Conservation (phyloP, 2,329 filamentous ascomycete genomes). For the Ceratocystis destructans region DNA sequence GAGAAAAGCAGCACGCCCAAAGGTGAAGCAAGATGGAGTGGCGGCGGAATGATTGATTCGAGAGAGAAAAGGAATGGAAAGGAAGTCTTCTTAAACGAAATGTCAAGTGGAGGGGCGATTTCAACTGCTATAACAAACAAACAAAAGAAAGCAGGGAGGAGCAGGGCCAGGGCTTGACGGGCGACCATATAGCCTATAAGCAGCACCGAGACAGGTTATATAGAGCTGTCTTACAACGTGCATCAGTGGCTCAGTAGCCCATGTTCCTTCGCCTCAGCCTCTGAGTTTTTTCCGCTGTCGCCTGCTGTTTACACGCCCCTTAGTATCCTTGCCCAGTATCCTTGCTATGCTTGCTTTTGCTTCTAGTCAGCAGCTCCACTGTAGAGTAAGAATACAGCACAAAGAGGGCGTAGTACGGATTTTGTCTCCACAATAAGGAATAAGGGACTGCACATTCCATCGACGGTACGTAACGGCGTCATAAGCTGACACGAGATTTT, state of each 20-base stretch:
- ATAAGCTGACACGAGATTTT: constrained; percentile 7
- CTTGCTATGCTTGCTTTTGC: too few relatives aligned
- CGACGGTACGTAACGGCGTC: constrained; percentile 3
- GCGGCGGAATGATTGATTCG: background rate
- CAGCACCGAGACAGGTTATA: background rate
- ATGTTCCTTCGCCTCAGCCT: background rate
- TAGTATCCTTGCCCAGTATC: background rate
- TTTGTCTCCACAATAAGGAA: constrained; percentile 1
- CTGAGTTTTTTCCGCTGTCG: background rate
- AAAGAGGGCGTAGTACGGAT: background rate
- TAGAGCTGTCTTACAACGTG: background rate
- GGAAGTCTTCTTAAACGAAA: constrained; percentile 1
- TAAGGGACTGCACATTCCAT: background rate
- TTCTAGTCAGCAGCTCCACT: too few relatives aligned
- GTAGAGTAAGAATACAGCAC: background rate
- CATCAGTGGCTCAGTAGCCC: background rate
- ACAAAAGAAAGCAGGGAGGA: background rate
- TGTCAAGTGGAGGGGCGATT: background rate
- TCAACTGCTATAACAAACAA: background rate
- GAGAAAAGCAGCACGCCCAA: background rate
- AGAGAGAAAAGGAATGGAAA: background rate
- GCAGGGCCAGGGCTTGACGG: background rate
- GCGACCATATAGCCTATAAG: too few relatives aligned
- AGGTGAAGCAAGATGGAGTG: background rate
- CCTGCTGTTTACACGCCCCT: background rate